Evolutionary conservation across 2,329 filamentous ascomycete genomes (phyloP), one percentile per base, ranked within the genome.

Genomic region (Fusarium sp.): DNA sequence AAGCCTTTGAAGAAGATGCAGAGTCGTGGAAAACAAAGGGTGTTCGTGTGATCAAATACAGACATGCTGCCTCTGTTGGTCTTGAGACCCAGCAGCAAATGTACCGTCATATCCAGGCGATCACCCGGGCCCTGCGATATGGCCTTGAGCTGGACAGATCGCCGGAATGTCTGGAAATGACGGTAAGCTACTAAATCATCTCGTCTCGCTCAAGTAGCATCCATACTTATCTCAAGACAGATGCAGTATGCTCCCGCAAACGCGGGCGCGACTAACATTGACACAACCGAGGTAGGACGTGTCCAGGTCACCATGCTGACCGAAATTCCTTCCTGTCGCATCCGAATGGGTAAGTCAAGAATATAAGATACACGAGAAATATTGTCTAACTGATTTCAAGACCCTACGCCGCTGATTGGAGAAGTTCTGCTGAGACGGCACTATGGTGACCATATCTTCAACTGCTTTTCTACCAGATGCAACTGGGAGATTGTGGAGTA

Each of bases 401-500:
- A 23, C 18, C 18, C 18, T 23, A 23, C 18, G 18, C 18, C 18
- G 18, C 18, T 23, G 18, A 23, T 23, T 23, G 18, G 18, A 23
- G 18, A 23, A 23, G 18, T 23, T 23, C 18, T 23, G 7, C 37
- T 53, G 6, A 13, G 15, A 4, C 18, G 36, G 7, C 27, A 23
- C 7, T 54, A 36, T 28, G 51, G 50, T 6, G 12, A 43, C 13
- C 3, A 23, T 6, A 16, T 30, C 3, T 54, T 30, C 7, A 13
- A 44, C 3, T 54, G 39, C n/a, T 18, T 44, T 27, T 8, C 10
- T 6, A 12, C 16, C 11, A 12, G 12, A 3, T 13, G 23, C 9
- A 13, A 11, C 11, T 56, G 53, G 53, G 53, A 56, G 18, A 39
- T 56, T 6, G 28, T 47, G 9, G 53, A 56, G 53, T 47, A 16